phyloP scores from a whole-genome alignment of 1,284 basidiomycete genomes.

The Lentinus polychrous region DNA sequence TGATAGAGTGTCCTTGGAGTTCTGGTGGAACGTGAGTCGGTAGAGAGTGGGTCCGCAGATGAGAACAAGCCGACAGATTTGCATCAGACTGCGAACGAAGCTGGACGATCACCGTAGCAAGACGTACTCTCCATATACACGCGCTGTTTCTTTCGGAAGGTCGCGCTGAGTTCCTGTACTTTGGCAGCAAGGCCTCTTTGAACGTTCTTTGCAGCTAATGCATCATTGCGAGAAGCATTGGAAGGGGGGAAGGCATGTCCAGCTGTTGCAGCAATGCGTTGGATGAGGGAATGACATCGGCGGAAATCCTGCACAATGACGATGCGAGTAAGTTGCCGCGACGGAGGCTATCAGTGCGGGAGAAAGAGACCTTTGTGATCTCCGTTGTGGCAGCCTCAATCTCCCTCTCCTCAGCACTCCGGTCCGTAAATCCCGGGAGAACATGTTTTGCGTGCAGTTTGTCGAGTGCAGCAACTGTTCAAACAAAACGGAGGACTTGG shows the following conservation, averaged over 20 bases:
- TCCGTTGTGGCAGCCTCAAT: slow-evolving; percentile 85
- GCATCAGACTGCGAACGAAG: neutral
- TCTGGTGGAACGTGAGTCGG: slow-evolving; percentile 31
- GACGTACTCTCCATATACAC: slow-evolving; percentile 89
- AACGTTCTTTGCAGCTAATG: slow-evolving; percentile 87
- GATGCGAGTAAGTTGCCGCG: neutral
- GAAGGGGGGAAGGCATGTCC: slow-evolving; percentile 35
- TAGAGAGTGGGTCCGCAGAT: slow-evolving; percentile 18
- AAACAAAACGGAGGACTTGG: slow-evolving; percentile 12
- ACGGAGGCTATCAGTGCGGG: neutral
- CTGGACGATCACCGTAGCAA: neutral
- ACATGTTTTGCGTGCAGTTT: slow-evolving; percentile 94
- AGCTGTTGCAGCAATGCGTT: slow-evolving; percentile 50
- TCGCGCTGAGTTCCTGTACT: slow-evolving; percentile 86
- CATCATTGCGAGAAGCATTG: slow-evolving; percentile 48
- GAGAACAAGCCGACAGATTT: neutral
- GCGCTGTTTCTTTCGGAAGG: slow-evolving; percentile 97
- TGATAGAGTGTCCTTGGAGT: slow-evolving; percentile 89
- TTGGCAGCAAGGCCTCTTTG: slow-evolving; percentile 93
- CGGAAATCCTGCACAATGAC: slow-evolving; percentile 67
- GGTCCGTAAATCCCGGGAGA: slow-evolving; percentile 94
- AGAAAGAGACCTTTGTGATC: slow-evolving; percentile 68
- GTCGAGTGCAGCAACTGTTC: slow-evolving; percentile 72
- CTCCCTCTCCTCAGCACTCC: slow-evolving; percentile 87
- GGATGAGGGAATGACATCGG: slow-evolving; percentile 73